These are phyloP conservation scores for Alisma plantagoaquatica DNA, from an alignment of 106 monocot species.

Conservation along the genomic window DNA sequence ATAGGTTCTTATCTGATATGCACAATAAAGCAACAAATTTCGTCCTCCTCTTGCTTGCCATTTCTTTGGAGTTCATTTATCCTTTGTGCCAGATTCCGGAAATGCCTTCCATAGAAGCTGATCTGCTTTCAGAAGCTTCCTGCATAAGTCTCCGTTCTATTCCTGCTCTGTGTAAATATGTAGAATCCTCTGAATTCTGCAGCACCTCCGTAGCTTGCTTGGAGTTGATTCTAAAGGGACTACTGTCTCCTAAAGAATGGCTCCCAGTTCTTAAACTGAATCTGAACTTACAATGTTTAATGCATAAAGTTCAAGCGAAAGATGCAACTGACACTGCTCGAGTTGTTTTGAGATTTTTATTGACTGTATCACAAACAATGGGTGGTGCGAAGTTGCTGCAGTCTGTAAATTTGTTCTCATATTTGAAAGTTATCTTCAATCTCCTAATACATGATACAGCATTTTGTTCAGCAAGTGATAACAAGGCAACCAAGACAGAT, in stretches of 20 bases:
- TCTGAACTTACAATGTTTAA: conserved; percentile 45
- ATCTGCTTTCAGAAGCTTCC: conserved; percentile 37
- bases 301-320: conserved; percentile 31
- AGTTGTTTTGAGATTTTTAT: conserved; percentile 53
- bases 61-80: conserved; percentile 31
- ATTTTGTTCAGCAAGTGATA: not conserved
- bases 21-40: conserved; percentile 29
- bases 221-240: conserved; percentile 59
- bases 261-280: conserved; percentile 69
- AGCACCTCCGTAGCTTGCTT: conserved; percentile 53
- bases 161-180: conserved; percentile 70
- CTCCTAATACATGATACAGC: conserved; percentile 16
- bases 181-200: conserved; percentile 33
- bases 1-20: conserved; percentile 14
- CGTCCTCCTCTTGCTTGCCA: conserved; percentile 46
- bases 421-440: conserved; percentile 42
- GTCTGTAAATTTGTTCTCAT: conserved; percentile 34
- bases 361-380: conserved; percentile 57
- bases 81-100: conserved; percentile 9
- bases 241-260: conserved; percentile 38
- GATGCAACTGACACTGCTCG: conserved; percentile 22
- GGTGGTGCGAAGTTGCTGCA: conserved; percentile 72
- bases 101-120: conserved; percentile 22
- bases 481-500: too few species aligned
- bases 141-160: conserved; percentile 37